Evolutionary conservation across 257 asterid genomes (phyloP), one percentile per base, ranked within the genome.

Genomic region (Scutellaria barbata): DNA sequence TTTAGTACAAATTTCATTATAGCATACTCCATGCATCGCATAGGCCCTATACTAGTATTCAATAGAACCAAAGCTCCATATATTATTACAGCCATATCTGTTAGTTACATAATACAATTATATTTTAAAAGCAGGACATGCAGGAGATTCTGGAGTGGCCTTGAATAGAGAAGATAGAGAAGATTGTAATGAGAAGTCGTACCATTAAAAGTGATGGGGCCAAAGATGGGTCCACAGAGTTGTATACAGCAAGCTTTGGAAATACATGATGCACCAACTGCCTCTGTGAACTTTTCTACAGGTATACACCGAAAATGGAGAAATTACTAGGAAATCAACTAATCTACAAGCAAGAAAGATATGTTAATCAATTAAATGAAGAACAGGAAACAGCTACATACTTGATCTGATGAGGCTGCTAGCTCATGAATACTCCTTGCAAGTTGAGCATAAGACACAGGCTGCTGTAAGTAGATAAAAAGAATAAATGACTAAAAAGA

Each of bases 181-280:
- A n/a, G 12, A 77, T 40, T 63, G 48, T 66, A 8, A 48, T 2
- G 33, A 51, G 63, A 63, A 75, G 22, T 13, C 81, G 37, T 87
- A 95, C 99, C 99, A 95, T 92, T 54, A 95, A 86, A 78, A 95
- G 98, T 64, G 99, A 95, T 9, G 99, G 99, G 25, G 99, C 99
- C 86, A 95, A 63, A 61, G 99, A 95, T 7, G 99, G 99, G 66
- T 95, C 99, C 69, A 95, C 99, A 41, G 99, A 95, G 80, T 95
- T 95, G 91, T 95, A 95, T 55, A 95, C 99, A 30, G 99, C 99
- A 63, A 95, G 96, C 82, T 95, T 95, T 61, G 98, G 99, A 78
- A 95, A 95, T 63, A 95, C 99, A 37, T 92, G 87, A 77, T 95
- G 96, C 73, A 95, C 83, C 88, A 95, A 81, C 76, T 95, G 99